Conservation (phyloP, 2,329 filamentous ascomycete species). For the Fusarium brachygibbosum region DNA sequence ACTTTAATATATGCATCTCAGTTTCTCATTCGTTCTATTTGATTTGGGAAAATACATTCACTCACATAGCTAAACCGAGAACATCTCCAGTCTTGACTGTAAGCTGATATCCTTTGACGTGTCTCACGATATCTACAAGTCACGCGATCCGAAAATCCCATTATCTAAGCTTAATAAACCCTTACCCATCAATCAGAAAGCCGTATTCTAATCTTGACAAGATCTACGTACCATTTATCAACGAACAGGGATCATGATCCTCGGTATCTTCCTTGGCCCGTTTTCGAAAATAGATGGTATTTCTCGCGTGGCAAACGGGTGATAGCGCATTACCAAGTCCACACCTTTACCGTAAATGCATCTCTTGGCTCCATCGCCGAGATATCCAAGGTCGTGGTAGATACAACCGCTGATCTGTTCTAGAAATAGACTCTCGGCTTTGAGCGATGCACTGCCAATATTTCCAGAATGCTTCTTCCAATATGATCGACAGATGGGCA, state of each 20-base stretch:
- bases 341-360: neutral
- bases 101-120: neutral
- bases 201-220: neutral
- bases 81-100: neutral
- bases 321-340: conserved; percentile 1
- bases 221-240: conserved; percentile 1
- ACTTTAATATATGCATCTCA: neutral
- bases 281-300: neutral
- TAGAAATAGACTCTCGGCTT: neutral
- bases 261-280: neutral
- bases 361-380: conserved; percentile 15
- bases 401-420: neutral
- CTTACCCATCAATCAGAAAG: neutral
- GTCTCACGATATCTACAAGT: neutral
- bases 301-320: conserved; percentile 14
- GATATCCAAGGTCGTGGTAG: conserved; percentile 7
- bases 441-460: neutral
- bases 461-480: neutral
- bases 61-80: neutral
- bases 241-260: conserved; percentile 11
- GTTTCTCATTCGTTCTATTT: accelerated
- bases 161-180: conserved; percentile 7
- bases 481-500: neutral
- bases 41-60: accelerated
- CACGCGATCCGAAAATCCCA: neutral